Evolutionary conservation across 805 yeast genomes (phyloP), one percentile per base, ranked within the genome.

Genomic region (Wickerhamomyces canadensis): DNA sequence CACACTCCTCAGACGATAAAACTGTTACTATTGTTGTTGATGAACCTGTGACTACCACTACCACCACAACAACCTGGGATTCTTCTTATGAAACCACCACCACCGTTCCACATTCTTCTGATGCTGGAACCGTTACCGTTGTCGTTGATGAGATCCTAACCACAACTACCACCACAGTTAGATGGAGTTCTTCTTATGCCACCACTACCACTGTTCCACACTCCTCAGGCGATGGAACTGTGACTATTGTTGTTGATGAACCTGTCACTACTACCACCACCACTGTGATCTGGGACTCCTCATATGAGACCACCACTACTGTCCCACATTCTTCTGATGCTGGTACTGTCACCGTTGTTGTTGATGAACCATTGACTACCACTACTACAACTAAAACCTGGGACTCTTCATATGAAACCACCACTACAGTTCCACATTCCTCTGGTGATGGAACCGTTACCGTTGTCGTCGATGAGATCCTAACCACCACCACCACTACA

Each of bases 1-100:
- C 57, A 10, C n/a, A n/a, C n/a, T n/a, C n/a, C 43, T 53, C 2
- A n/a, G 48, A 49, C 18, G 39, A 35, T 10, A 33, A 43, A n/a
- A 47, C 55, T 7, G 42, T 33, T 14, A 31, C 43, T 22, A 37
- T 39, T 28, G 43, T 27, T 26, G 37, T 38, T 25, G 16, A 36
- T 14, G 34, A 26, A 29, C 37, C 37, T 19, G 28, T 31, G n/a
- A 31, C 43, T 8, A 33, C 25, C 25, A 34, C 44, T 12, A 32
- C 42, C 17, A 27, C 29, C 18, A n/a, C n/a, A n/a, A n/a, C n/a
- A n/a, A n/a, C n/a, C n/a, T n/a, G n/a, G n/a, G n/a, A n/a, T n/a
- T n/a, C n/a, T n/a, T n/a, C n/a, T n/a, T n/a, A n/a, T n/a, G n/a
- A n/a, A n/a, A n/a, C n/a, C n/a, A n/a, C n/a, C n/a, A n/a, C n/a